These are phyloP conservation scores for Ramularia endophylla DNA, from an alignment of 2,329 filamentous ascomycete species.

Conservation along the genomic window DNA sequence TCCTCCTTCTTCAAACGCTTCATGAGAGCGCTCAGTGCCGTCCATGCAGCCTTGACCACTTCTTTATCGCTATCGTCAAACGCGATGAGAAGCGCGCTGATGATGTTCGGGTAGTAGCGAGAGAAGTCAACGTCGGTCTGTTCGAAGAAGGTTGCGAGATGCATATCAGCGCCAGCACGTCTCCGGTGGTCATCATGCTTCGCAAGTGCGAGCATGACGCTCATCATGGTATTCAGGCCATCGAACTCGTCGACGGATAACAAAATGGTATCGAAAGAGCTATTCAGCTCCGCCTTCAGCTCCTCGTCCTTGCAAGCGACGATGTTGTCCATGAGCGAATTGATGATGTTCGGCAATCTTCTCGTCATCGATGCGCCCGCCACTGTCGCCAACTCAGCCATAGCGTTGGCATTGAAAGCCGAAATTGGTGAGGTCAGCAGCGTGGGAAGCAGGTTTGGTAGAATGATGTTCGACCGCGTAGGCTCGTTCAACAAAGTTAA, in stretches of 20 bases:
- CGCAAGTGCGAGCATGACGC: conserved; percentile 75
- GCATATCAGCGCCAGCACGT: conserved; percentile 69
- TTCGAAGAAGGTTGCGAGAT: conserved; percentile 81
- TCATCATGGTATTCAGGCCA: conserved; percentile 93
- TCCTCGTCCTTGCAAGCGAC: conserved; percentile 70
- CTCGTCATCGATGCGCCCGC: conserved; percentile 87
- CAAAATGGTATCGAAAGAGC: conserved; percentile 82
- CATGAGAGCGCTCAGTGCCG: conserved; percentile 78
- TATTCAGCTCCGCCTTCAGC: conserved; percentile 66
- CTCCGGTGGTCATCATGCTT: conserved; percentile 91
- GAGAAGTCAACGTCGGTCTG: conserved; percentile 81
- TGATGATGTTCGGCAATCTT: conserved; percentile 82
- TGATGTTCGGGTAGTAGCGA: conserved; percentile 91
- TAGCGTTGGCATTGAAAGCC: conserved; percentile 86
- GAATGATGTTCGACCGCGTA: conserved; percentile 88
- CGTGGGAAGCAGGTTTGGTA: conserved; percentile 93
- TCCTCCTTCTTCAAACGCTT: conserved; percentile 91
- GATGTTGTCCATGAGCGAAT: conserved; percentile 89
- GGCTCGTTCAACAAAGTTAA: conserved; percentile 91
- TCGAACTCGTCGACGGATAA: conserved; percentile 93
- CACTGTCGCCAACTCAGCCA: conserved; percentile 89
- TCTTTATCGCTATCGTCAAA: conserved; percentile 81
- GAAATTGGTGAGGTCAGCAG: conserved; percentile 85
- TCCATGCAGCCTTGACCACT: conserved; percentile 87
- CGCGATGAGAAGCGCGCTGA: conserved; percentile 80